These are phyloP conservation scores for Neoboletus subvelutipes DNA, from an alignment of 768 basidiomycete species.

Conservation along the genomic window DNA sequence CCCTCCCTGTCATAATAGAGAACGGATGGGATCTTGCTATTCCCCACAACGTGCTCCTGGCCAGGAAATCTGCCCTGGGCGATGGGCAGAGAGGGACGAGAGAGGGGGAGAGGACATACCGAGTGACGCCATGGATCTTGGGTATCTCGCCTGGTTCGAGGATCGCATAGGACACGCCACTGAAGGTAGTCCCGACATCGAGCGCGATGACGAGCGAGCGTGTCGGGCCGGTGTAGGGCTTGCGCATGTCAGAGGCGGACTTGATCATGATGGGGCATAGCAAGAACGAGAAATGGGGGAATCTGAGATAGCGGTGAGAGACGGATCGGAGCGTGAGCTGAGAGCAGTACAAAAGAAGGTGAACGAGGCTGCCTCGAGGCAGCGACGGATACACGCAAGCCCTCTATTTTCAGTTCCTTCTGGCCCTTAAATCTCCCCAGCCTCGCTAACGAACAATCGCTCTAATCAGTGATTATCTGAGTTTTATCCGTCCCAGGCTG, in stretches of 20 bases:
- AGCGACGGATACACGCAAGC: slow-evolving; percentile 21
- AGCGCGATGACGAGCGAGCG: slow-evolving; percentile 75
- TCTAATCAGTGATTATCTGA: slow-evolving; percentile 38
- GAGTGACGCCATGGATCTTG: slow-evolving; percentile 77
- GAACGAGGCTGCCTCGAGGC: slow-evolving; percentile 19
- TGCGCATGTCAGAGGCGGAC: slow-evolving; percentile 61
- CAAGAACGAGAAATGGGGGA: background rate
- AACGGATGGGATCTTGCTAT: slow-evolving; percentile 78
- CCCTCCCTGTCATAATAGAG: slow-evolving; percentile 73
- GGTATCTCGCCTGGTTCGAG: slow-evolving; percentile 80
- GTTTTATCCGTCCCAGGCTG: slow-evolving; percentile 33
- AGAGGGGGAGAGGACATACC: slow-evolving; percentile 41
- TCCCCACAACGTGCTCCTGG: slow-evolving; percentile 83
- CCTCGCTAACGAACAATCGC: slow-evolving; percentile 9
- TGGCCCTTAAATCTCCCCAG: slow-evolving; percentile 7
- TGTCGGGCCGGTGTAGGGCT: slow-evolving; percentile 64
- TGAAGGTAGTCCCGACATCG: slow-evolving; percentile 82
- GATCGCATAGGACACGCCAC: slow-evolving; percentile 81
- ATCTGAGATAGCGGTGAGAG: background rate
- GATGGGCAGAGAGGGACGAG: slow-evolving; percentile 7
- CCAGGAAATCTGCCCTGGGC: slow-evolving; percentile 63
- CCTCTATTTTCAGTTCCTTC: background rate
- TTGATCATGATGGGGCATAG: slow-evolving; percentile 39
- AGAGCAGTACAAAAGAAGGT: slow-evolving; percentile 1
- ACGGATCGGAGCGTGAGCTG: background rate